Conservation (phyloP, 2,329 filamentous ascomycete genomes). For the Colletotrichum tamarilloi region DNA sequence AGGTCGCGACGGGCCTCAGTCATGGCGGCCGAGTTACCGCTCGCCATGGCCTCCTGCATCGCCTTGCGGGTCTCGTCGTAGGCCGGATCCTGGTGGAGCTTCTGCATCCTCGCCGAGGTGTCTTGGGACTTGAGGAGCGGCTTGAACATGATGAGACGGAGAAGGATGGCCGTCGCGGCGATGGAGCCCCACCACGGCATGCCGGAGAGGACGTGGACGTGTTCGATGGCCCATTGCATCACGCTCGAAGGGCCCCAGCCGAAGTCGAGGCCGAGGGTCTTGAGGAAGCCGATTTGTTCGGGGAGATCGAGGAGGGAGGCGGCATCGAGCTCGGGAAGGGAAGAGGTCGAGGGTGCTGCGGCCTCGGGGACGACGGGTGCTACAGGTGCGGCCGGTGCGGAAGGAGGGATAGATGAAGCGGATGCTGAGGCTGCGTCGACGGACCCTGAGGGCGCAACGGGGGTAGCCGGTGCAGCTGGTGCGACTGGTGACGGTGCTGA, state of each 20-base stretch:
- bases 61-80: conserved; percentile 54
- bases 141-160: conserved; percentile 75
- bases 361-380: conserved; percentile 32
- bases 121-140: conserved; percentile 73
- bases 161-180: conserved; percentile 68
- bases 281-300: conserved; percentile 84
- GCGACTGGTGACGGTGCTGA: conserved; percentile 28
- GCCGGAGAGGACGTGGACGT: conserved; percentile 80
- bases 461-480: conserved; percentile 18
- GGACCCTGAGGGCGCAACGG: conserved; percentile 34
- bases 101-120: conserved; percentile 69
- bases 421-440: conserved; percentile 36
- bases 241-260: conserved; percentile 82
- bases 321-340: conserved; percentile 48
- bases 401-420: conserved; percentile 45
- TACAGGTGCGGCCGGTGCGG: conserved; percentile 27
- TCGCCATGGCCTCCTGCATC: conserved; percentile 61
- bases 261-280: conserved; percentile 85
- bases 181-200: conserved; percentile 88
- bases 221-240: conserved; percentile 83
- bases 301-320: conserved; percentile 68
- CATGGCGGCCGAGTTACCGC: conserved; percentile 66
- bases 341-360: conserved; percentile 26
- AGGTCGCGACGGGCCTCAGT: conserved; percentile 50
- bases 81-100: conserved; percentile 64